Percentiles rank a stretch among this genome's conserved stretches.
Evolutionary conservation across 371 early-diverging fungal genomes (phyloP).

Genomic region (Blakeslea trispora): DNA sequence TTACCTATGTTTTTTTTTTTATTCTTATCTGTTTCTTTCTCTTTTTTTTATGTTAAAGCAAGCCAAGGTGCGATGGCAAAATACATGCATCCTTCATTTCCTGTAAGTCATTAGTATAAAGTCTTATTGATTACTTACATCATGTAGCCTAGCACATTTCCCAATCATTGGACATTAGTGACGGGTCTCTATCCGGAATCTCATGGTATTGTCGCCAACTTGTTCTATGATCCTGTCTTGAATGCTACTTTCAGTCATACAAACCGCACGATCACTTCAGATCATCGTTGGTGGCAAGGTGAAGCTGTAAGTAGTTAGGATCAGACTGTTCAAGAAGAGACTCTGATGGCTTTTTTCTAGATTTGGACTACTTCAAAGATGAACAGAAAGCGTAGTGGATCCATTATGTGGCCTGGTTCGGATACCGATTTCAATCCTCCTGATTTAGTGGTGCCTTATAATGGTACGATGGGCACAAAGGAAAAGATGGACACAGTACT

Average conservation of each 20-base stretch:
- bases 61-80: constrained; percentile 56
- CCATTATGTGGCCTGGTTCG: constrained; percentile 92
- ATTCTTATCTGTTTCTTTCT: too few species aligned
- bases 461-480: constrained; percentile 40
- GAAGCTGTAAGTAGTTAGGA: constrained; percentile 78
- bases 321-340: too few species aligned
- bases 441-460: constrained; percentile 66
- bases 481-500: constrained; percentile 69
- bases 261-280: constrained; percentile 52
- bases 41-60: too few species aligned
- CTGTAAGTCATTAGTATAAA: constrained; percentile 43
- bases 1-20: too few species aligned
- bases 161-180: constrained; percentile 92
- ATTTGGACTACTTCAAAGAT: constrained; percentile 87
- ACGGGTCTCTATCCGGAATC: constrained; percentile 91
- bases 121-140: not conserved
- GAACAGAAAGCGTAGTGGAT: constrained; percentile 66
- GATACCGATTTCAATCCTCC: constrained; percentile 62
- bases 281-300: constrained; percentile 86
- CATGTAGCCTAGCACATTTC: constrained; percentile 76
- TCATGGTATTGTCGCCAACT: constrained; percentile 93
- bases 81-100: constrained; percentile 77
- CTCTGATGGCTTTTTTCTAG: constrained; percentile 34
- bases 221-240: constrained; percentile 77
- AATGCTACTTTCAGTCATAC: constrained; percentile 81